These are phyloP conservation scores for Torulaspora gathmanii DNA, from an alignment of 805 yeast genomes.

Conservation along the genomic window DNA sequence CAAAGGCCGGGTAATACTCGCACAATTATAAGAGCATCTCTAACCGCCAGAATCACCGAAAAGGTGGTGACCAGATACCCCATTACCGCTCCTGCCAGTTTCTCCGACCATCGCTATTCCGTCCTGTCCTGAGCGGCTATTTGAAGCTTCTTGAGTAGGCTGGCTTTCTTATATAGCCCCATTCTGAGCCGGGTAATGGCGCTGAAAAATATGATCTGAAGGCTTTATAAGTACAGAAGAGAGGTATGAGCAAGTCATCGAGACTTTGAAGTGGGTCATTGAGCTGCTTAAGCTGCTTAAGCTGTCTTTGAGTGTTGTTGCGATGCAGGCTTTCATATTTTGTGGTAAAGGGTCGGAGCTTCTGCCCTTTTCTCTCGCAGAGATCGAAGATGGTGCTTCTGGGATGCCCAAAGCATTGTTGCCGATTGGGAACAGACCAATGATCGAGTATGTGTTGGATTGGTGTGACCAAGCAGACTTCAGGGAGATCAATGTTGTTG, in stretches of 20 bases:
- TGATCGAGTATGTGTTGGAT: constrained; percentile 79
- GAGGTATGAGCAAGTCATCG: neutral
- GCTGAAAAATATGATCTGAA: neutral
- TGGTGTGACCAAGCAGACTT: constrained; percentile 92
- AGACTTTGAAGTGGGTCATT: neutral
- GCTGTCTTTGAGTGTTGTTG: neutral
- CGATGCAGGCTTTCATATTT: constrained; percentile 84
- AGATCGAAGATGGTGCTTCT: constrained; percentile 35
- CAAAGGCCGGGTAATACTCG: constrained; percentile 3
- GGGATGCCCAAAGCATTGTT: constrained; percentile 79
- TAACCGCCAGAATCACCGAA: neutral
- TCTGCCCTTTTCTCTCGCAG: constrained; percentile 60
- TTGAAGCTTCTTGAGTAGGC: neutral
- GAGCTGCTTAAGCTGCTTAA: neutral
- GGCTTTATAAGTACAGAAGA: neutral
- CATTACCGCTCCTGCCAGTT: too few relatives aligned
- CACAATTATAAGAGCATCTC: neutral
- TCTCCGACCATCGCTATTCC: neutral
- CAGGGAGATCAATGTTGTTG: constrained; percentile 60
- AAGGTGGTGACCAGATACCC: too few relatives aligned
- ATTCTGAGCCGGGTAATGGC: neutral
- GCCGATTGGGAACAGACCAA: constrained; percentile 85
- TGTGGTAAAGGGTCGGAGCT: constrained; percentile 81
- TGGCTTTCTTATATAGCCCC: neutral
- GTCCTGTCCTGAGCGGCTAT: neutral